These are phyloP conservation scores for Aphanomyces euteiches DNA, from an alignment of 352 stramenopile genomes.

Conservation along the genomic window DNA sequence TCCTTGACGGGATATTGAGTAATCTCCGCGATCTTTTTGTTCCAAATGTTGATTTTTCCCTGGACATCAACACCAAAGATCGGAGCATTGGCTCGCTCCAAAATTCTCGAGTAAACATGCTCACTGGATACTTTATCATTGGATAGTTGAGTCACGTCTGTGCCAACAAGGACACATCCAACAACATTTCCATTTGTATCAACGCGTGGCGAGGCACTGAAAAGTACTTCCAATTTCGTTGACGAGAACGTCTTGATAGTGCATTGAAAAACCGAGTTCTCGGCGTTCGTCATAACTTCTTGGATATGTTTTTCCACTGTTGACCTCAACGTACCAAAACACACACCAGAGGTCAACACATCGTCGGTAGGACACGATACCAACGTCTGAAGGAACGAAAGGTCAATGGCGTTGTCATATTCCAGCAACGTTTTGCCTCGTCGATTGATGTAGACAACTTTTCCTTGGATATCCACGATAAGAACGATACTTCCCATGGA, in stretches of 20 bases:
- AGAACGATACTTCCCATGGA: conserved; percentile 26
- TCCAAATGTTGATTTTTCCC: conserved; percentile 88
- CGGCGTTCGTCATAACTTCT: conserved; percentile 32
- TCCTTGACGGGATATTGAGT: conserved; percentile 87
- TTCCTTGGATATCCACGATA: conserved; percentile 11
- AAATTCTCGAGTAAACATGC: conserved; percentile 73
- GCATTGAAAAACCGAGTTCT: conserved; percentile 64
- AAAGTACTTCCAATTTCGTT: conserved; percentile 75
- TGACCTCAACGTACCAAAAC: not conserved
- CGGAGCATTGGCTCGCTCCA: conserved; percentile 77
- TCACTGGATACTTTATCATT: conserved; percentile 53
- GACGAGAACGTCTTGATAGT: conserved; percentile 56
- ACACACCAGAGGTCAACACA: no score
- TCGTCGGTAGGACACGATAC: not conserved
- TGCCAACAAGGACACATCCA: conserved; percentile 74
- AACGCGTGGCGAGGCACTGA: conserved; percentile 70
- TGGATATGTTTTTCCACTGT: conserved; percentile 20
- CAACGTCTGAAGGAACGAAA: conserved; percentile 14
- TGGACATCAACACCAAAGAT: conserved; percentile 82
- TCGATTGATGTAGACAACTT: conserved; percentile 25
- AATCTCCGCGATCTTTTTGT: conserved; percentile 85
- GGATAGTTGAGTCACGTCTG: conserved; percentile 72
- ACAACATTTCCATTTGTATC: conserved; percentile 59
- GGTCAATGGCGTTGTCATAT: conserved; percentile 11
- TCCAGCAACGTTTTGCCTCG: conserved; percentile 14